Conservation (phyloP, 768 basidiomycete species). For the Macrolepiota dolichaula region DNA sequence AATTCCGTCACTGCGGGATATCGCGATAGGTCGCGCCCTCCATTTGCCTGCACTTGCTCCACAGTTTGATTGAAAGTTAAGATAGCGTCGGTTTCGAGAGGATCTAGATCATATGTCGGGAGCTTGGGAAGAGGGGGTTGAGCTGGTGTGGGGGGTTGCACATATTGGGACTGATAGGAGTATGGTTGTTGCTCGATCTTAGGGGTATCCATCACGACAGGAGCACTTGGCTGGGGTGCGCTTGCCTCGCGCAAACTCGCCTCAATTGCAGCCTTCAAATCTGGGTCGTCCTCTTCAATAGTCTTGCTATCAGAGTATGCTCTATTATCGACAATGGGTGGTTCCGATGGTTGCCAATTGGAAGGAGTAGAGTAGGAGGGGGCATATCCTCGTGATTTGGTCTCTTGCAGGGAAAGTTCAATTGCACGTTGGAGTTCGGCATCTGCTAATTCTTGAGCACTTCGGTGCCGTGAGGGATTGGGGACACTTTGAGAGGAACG, state of each 20-base stretch:
- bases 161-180: constrained; percentile 34
- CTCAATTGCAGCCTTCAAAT: constrained; percentile 91
- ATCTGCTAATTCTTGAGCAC: constrained; percentile 65
- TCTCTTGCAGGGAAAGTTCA: constrained; percentile 83
- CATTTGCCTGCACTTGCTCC: constrained; percentile 76
- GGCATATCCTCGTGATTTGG: constrained; percentile 61
- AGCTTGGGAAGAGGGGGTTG: constrained; percentile 49
- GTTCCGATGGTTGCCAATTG: constrained; percentile 63
- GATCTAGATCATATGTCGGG: constrained; percentile 78
- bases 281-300: constrained; percentile 82
- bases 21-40: constrained; percentile 71
- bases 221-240: constrained; percentile 77
- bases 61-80: constrained; percentile 90
- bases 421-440: constrained; percentile 93
- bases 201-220: constrained; percentile 54
- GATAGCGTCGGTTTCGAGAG: constrained; percentile 81
- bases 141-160: constrained; percentile 36
- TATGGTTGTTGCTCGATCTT: constrained; percentile 37
- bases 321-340: constrained; percentile 60
- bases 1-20: constrained; percentile 84
- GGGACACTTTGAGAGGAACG: constrained; percentile 54
- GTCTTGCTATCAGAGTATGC: constrained; percentile 36
- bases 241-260: constrained; percentile 87
- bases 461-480: constrained; percentile 45
- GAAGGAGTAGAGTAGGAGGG: constrained; percentile 57